Evolutionary conservation across 2,329 filamentous ascomycete species (phyloP), one percentile per base, ranked within the genome.

Genomic region (Cordyceps farinosa): DNA sequence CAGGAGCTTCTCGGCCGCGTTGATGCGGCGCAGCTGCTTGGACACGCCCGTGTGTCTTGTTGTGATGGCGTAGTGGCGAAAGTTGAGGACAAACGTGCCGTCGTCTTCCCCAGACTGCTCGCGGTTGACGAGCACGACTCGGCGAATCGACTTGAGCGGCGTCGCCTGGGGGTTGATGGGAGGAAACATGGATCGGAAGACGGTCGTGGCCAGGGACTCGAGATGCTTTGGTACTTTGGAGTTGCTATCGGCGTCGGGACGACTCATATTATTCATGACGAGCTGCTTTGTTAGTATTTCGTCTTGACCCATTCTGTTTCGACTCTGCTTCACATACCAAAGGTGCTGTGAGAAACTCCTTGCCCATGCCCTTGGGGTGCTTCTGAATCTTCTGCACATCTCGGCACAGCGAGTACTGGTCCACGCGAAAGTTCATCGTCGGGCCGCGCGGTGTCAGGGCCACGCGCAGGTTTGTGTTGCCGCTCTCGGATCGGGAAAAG

Each of bases 241-340:
- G 63, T 82, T 84, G 36, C 84, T 77, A 63, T 87, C 84, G 51
- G 83, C 72, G 38, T 79, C 81, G 34, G 89, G 84, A 3, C 87
- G 89, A 45, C 86, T 85, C 76, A 99, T 97, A 76, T 97, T 97
- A 79, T 99, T 99, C 95, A 99, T 98, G 68, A 99, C 95, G 51
- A 99, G 84, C 86, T 89, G 65, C 38, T 38, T 7, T 61, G 68
- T 77, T 71, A 78, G 69, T 65, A 45, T 34, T 22, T 6, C 8
- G 29, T 27, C 32, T 13, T 13, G 1, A 15, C 62, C 56, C 11
- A 40, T 9, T 17, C 36, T 22, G 22, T 22, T 11, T 22, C 5
- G 3, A 22, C 7, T 17, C 5, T 34, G 58, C 22, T 22, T 22
- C 22, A 67, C 79, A 66, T 84, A 90, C 87, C 77, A 98, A 78